Evolutionary conservation across 176 grass and related monocot genomes (phyloP), one percentile per base, ranked within the genome.

Genomic region (Areca catechu): DNA sequence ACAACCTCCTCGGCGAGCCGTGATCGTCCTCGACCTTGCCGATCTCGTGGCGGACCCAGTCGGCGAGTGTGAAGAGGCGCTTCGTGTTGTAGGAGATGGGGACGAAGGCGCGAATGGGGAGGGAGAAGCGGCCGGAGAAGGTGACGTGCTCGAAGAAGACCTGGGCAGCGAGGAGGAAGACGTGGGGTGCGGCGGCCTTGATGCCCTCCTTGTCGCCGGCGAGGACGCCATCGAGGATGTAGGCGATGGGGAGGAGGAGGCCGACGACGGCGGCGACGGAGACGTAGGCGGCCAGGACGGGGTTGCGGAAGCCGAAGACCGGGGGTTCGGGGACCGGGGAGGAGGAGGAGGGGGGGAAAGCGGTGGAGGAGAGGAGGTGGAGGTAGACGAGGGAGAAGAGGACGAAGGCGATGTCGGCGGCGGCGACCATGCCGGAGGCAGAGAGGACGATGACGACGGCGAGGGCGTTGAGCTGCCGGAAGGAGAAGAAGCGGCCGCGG

Each of bases 131-230:
- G 12, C 69, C 51, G 0, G 72, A 72, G 49, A 74, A 95, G 16
- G 86, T 78, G 48, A 95, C 4, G 56, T 86, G 82, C 86, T 95
- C 86, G 10, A 85, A 74, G 67, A 95, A 90, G 16, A 84, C 78
- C 82, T 95, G 90, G 28, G 79, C 63, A 43, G 76, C 28, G 51
- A 95, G 80, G 56, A 95, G 90, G 74, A 95, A 95, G 17, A 82
- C 71, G 74, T 95, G 86, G 54, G 90, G 90, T 0, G 79, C 63
- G 0, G 90, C 76, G 19, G 66, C 77, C 37, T 53, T 56, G 22
- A 90, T 64, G 0, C 74, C 77, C 3, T 65, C 49, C 12, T 60
- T 81, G 58, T 90, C 86, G 2, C 71, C 67, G 6, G 76, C 7
- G 3, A 81, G 74, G 74, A 86, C 71, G 20, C 90, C 77, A 56